Evolutionary conservation across 2,329 filamentous ascomycete genomes (phyloP).

Genomic region (Beauveria pseudobassiana): DNA sequence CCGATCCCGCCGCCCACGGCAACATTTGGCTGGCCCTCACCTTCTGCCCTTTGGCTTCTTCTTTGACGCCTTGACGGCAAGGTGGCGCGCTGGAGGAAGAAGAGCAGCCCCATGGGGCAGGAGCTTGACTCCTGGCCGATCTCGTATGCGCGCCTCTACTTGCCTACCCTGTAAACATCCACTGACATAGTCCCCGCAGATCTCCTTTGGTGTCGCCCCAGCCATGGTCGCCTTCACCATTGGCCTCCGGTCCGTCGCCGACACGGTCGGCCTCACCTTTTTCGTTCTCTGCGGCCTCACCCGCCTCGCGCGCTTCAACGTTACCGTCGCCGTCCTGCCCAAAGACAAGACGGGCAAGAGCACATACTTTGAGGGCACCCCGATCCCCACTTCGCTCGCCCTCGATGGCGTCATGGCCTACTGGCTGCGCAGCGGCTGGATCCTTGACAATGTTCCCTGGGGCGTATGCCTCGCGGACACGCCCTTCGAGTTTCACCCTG

Average conservation of each 20-base stretch:
- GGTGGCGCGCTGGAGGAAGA: slow-evolving; percentile 91
- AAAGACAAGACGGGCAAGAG: slow-evolving; percentile 91
- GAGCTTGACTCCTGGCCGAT: slow-evolving; percentile 95
- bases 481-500: slow-evolving; percentile 73
- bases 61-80: slow-evolving; percentile 97
- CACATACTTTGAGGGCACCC: slow-evolving; percentile 93
- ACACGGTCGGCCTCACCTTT: slow-evolving; percentile 73
- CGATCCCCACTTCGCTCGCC: slow-evolving; percentile 82
- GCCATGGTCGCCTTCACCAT: slow-evolving; percentile 83
- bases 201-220: slow-evolving; percentile 90
- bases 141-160: slow-evolving; percentile 53
- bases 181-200: slow-evolving; percentile 40
- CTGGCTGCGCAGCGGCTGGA: slow-evolving; percentile 77
- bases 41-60: slow-evolving; percentile 87
- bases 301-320: slow-evolving; percentile 92
- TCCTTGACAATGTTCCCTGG: slow-evolving; percentile 69
- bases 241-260: slow-evolving; percentile 74
- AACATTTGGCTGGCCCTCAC: slow-evolving; percentile 76
- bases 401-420: slow-evolving; percentile 82
- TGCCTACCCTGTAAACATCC: neutral
- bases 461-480: slow-evolving; percentile 63
- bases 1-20: slow-evolving; percentile 53
- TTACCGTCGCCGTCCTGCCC: slow-evolving; percentile 80
- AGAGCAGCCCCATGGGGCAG: slow-evolving; percentile 96
- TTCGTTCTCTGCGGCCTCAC: slow-evolving; percentile 95